These are phyloP conservation scores for Cyberlindnera subsufficiens DNA, from an alignment of 805 yeast genomes.

Conservation along the genomic window DNA sequence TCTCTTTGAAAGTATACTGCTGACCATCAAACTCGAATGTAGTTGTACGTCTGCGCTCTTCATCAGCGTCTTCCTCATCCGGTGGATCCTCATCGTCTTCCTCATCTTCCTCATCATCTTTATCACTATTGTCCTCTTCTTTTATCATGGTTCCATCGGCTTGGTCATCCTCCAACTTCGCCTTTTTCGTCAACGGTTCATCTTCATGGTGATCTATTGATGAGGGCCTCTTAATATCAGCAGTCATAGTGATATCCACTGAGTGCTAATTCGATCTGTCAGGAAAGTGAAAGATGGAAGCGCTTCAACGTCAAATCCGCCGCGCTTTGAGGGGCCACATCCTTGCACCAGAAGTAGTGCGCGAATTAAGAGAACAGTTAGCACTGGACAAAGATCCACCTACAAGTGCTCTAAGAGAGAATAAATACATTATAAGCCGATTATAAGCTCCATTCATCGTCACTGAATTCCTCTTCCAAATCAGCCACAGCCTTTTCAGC, in stretches of 20 bases:
- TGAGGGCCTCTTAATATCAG: constrained; percentile 12
- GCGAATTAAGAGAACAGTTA: too few species aligned
- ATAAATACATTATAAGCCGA: background rate
- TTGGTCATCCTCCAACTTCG: constrained; percentile 20
- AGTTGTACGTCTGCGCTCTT: constrained; percentile 31
- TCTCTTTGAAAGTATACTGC: constrained; percentile 76
- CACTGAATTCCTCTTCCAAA: constrained; percentile 22
- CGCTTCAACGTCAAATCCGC: too few species aligned
- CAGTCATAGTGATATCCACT: constrained; percentile 5
- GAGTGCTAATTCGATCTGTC: too few species aligned
- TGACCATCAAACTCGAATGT: constrained; percentile 60
- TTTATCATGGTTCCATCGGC: constrained; percentile 19
- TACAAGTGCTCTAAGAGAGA: background rate
- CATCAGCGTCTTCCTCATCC: constrained; percentile 26
- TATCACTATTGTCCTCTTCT: constrained; percentile 19
- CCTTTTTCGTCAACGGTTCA: constrained; percentile 24
- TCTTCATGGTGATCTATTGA: constrained; percentile 19
- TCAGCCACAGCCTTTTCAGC: constrained; percentile 43
- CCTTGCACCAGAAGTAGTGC: too few species aligned
- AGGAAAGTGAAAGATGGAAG: too few species aligned
- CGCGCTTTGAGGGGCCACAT: too few species aligned
- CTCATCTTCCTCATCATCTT: constrained; percentile 21
- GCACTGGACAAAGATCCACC: background rate
- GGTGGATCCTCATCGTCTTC: constrained; percentile 18
- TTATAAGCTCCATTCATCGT: constrained; percentile 17